Evolutionary conservation across 164 flowering plant genomes (phyloP).

Genomic region (Aristolochia contorta): DNA sequence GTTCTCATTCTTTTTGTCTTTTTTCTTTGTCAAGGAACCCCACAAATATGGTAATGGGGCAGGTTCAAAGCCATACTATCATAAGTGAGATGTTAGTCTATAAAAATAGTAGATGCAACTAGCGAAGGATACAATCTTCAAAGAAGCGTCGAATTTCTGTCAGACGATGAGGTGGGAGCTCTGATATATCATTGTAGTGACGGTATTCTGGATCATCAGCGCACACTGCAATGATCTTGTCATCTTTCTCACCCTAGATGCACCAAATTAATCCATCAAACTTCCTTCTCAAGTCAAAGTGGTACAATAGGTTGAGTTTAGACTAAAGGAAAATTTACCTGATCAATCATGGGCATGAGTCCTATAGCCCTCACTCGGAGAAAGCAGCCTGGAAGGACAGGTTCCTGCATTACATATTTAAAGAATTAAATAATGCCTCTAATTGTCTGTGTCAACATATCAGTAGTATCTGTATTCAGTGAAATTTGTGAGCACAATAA

Average conservation of each 20-base stretch:
- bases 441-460: too few relatives aligned
- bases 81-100: neutral
- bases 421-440: too few relatives aligned
- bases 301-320: neutral
- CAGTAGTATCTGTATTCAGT: too few relatives aligned
- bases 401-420: neutral
- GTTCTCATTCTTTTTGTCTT: constrained; percentile 61
- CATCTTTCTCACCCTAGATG: constrained; percentile 63
- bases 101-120: neutral
- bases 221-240: constrained; percentile 71
- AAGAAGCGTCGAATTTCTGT: constrained; percentile 63
- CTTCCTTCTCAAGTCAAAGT: too few relatives aligned
- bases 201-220: constrained; percentile 74
- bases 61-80: neutral
- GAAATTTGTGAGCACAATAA: too few relatives aligned
- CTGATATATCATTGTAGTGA: constrained; percentile 49
- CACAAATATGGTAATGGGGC: neutral
- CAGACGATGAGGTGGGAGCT: constrained; percentile 63
- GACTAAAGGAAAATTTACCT: constrained; percentile 12
- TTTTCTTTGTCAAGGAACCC: constrained; percentile 20
- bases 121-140: constrained; percentile 60
- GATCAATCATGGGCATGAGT: constrained; percentile 61
- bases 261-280: neutral
- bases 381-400: constrained; percentile 44
- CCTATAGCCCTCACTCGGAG: constrained; percentile 64